Base-by-base conservation (phyloP, 2,329 filamentous ascomycete genomes). In the Blumeria graminis region DNA sequence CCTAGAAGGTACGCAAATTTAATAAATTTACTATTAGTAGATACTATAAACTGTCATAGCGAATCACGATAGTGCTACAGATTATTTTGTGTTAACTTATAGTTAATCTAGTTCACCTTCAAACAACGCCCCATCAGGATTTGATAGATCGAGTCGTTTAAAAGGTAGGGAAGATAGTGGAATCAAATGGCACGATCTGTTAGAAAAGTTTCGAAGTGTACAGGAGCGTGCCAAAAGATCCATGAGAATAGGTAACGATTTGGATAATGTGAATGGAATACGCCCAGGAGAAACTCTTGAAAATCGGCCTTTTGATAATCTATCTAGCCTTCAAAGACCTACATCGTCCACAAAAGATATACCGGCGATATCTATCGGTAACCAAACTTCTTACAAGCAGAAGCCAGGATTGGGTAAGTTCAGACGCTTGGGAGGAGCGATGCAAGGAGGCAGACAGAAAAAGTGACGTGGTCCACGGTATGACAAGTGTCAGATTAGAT, bases 201-300 rank as follows among this genome's bases (percentile, higher is more conserved):
- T 98, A 5, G 92, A 98, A 61, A 94, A 95, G 66, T 98, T 98
- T 70, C 85, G 86, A 62, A 79, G 76, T 55, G 90, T 93, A 1
- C 92, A 98, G 65, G 92, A 98, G 62, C 81, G 80, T 58, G 84
- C 89, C 6, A 77, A 88, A 56, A 76, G 87, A 56, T 74, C 78
- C 11, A 82, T 87, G 64, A 73, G 80, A 58, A 69, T 70, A 67
- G 71, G 59, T 65, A 69, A 36, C 61, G 63, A 69, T 22, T 62
- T 77, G 55, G 73, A 73, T 54, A 67, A 74, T 50, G 39, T 55
- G 32, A 39, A 46, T 46, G 51, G 16, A 14, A 54, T 39, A 13
- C 33, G 34, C 10, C 16, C 53, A 38, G 59, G 60, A n/a, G 63
- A 65, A 33, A 60, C 58, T 6, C 41, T 62, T 13, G 62, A 65